Percentiles rank a stretch among this genome's conserved stretches.
phyloP scores from a whole-genome alignment of 2,329 filamentous ascomycete genomes.

The Aspergillus persii region DNA sequence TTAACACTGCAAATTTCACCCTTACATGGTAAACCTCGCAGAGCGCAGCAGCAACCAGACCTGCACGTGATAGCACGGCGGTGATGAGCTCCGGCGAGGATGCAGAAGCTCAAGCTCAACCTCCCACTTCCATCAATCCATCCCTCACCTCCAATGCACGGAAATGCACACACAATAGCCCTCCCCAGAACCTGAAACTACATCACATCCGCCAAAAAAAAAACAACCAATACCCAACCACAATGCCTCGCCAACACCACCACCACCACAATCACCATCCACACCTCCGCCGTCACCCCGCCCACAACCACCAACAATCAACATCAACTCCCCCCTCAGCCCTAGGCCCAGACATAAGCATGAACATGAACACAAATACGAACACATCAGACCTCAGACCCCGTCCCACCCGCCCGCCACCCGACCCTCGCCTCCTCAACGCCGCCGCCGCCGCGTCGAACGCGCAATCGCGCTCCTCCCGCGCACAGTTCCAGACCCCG shows the following conservation, averaged over 20 bases:
- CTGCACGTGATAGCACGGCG: neutral
- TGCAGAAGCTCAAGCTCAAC: neutral
- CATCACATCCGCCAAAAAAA: neutral
- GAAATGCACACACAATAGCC: neutral
- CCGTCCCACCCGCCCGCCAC: neutral
- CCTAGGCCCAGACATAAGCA: neutral
- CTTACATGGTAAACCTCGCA: no score
- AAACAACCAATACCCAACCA: neutral
- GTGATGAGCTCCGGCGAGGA: neutral
- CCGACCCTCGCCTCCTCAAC: neutral
- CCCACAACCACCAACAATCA: neutral
- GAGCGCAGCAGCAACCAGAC: neutral
- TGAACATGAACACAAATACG: no score
- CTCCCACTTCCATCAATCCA: neutral
- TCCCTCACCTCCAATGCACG: neutral
- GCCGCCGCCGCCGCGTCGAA: neutral
- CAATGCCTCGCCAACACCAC: constrained; percentile 22
- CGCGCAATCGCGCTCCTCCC: constrained; percentile 8
- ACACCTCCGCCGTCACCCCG: constrained; percentile 7
- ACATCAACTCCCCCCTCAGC: neutral
- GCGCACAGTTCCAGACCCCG: constrained; percentile 32
- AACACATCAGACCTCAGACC: neutral
- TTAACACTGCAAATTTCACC: no score
- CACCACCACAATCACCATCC: constrained; percentile 5
- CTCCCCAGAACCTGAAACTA: neutral